phyloP scores from a whole-genome alignment of 805 yeast genomes.

The Millerozyma acaciae region DNA sequence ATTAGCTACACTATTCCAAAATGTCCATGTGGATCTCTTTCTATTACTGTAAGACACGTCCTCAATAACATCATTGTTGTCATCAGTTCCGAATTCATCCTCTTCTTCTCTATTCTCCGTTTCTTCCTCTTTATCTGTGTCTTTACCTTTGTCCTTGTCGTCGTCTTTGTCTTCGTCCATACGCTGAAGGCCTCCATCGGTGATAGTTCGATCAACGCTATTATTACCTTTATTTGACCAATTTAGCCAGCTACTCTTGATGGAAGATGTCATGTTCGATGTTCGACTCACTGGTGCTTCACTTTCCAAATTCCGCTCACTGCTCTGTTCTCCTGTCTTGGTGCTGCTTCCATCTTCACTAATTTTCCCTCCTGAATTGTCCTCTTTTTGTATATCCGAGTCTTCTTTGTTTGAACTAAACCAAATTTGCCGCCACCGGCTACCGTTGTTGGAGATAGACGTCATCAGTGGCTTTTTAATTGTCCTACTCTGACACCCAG shows the following conservation, averaged over 20 bases:
- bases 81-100: constrained; percentile 20
- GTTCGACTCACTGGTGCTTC: neutral
- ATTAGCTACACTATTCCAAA: constrained; percentile 26
- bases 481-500: neutral
- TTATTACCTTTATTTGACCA: constrained; percentile 15
- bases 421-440: constrained; percentile 6
- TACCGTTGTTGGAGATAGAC: constrained; percentile 2
- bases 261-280: constrained; percentile 22
- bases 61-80: constrained; percentile 30
- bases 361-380: neutral
- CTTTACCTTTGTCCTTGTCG: constrained; percentile 7
- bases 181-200: constrained; percentile 5
- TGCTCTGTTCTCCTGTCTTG: neutral
- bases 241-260: constrained; percentile 25
- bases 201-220: constrained; percentile 3
- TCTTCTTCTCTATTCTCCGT: constrained; percentile 16
- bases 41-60: constrained; percentile 23
- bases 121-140: constrained; percentile 12
- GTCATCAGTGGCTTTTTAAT: neutral
- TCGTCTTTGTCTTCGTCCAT: constrained; percentile 6
- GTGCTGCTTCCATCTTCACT: neutral
- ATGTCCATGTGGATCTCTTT: constrained; percentile 29
- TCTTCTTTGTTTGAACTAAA: constrained; percentile 4
- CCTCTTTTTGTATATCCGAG: neutral
- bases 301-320: too few species aligned